These are phyloP conservation scores for Nakazawaea peltata DNA, from an alignment of 805 yeast species.

Conservation along the genomic window DNA sequence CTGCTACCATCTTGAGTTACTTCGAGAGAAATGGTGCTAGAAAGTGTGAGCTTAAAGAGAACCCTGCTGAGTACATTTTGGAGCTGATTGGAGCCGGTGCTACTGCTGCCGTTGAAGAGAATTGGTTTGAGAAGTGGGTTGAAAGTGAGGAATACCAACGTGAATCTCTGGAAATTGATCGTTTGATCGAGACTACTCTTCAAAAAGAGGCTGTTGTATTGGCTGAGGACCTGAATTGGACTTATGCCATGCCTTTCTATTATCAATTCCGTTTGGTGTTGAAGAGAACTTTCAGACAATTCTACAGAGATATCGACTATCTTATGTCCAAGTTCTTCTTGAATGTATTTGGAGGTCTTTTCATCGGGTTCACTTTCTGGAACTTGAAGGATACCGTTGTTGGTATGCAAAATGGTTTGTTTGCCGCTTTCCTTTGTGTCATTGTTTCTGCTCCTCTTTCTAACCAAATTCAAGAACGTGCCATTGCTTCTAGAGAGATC, in stretches of 20 bases:
- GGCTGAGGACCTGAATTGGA: slow-evolving; percentile 10
- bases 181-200: slow-evolving; percentile 14
- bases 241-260: slow-evolving; percentile 33
- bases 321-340: slow-evolving; percentile 48
- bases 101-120: slow-evolving; percentile 28
- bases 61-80: slow-evolving; percentile 37
- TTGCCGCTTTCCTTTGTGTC: slow-evolving; percentile 50
- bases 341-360: slow-evolving; percentile 43
- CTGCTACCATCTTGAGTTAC: slow-evolving; percentile 22
- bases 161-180: slow-evolving; percentile 22
- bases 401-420: slow-evolving; percentile 52
- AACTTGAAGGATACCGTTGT: slow-evolving; percentile 37
- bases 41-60: slow-evolving; percentile 29
- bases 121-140: slow-evolving; percentile 26
- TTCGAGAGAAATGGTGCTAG: slow-evolving; percentile 32
- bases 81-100: slow-evolving; percentile 39
- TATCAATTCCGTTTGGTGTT: slow-evolving; percentile 34
- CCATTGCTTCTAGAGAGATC: slow-evolving; percentile 42
- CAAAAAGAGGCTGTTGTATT: slow-evolving; percentile 12
- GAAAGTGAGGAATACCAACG: slow-evolving; percentile 16
- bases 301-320: slow-evolving; percentile 57
- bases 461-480: slow-evolving; percentile 52
- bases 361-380: slow-evolving; percentile 68
- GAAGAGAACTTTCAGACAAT: slow-evolving; percentile 32
- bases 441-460: slow-evolving; percentile 47